Base-by-base conservation (phyloP, 2,329 filamentous ascomycete species). In the Alternaria metachromatica region DNA sequence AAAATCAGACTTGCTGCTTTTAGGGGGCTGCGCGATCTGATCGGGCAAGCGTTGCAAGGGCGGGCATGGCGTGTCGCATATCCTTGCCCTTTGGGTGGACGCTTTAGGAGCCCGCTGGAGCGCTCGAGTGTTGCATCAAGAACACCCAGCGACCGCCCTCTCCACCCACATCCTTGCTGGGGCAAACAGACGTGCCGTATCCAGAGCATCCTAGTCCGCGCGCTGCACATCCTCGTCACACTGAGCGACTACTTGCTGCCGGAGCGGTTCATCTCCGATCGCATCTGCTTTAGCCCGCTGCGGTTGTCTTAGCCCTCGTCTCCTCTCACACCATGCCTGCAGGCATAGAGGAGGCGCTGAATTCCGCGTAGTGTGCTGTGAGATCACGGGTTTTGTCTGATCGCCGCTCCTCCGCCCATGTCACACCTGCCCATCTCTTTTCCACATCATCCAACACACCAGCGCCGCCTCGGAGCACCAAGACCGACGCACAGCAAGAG, bases 231-330 rank as follows among this genome's bases (percentile, higher is more conserved):
- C 60, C 67, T 66, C 64, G 69, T 73, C 71, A 72, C 69, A 67
- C 70, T 58, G 59, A 65, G 60, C 68, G 65, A 69, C 66, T 61
- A 71, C 70, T 72, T 70, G 69, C 64, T 74, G 71, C 68, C 70
- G 68, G 61, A 55, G 69, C 72, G 70, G 67, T 71, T 72, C 72
- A 80, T 80, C 76, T 80, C 78, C 78, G 78, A 80, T 80, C 77
- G 72, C 73, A 76, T 78, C 73, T 72, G 71, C 67, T 67, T 64
- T 70, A 67, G 69, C 68, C 68, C 60, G 60, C 59, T 61, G 44
- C 55, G 65, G 57, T 59, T 60, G 65, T 46, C 65, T 65, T 71
- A 67, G 61, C 63, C 55, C 55, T 70, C 64, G 67, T 71, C 65
- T 68, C 66, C 65, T 68, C 60, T 68, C 72, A 69, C 70, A 69